Evolutionary conservation across 441 rosid genomes (phyloP), one percentile per base, ranked within the genome.

Genomic region (Isatis lusitanica): DNA sequence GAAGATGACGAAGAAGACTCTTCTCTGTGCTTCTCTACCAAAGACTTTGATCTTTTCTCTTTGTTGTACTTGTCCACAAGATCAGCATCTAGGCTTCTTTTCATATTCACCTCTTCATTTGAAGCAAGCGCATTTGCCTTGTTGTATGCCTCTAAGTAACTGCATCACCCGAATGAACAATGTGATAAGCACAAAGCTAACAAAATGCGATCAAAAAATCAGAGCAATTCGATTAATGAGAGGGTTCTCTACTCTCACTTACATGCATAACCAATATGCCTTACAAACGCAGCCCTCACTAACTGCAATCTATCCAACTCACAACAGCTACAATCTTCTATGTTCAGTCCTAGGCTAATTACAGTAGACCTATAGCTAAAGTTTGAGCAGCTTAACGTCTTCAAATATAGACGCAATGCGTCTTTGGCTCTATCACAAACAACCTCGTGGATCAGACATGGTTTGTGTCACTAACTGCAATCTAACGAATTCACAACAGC

Each of bases 1-100:
- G 58, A 66, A 17, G 84, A 56, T 10, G 83, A 63, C 16, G 74
- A 53, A 24, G 70, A 39, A 30, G 77, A 66, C 79, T 81, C 94
- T 59, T 90, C 97, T 63, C 70, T 89, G 79, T 90, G 92, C 74
- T 88, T 90, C 65, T 92, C 88, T 26, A 92, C 92, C 83, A 94
- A 72, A 17, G 98, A 87, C 74, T 87, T 92, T 3, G 97, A 85
- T 63, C 97, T 80, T 77, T 86, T 92, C 73, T 82, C 88, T 83
- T 90, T 92, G 62, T 90, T 94, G 81, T 92, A 92, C 76, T 86
- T 88, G 66, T 94, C 98, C 73, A 94, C 98, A 77, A 92, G 83
- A 43, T 83, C 93, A 5, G 94, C 98, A 61, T 92, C 97, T 47
- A 80, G 80, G 71, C 68, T 77, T 48, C 65, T 60, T 71, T 63